phyloP scores from a whole-genome alignment of 139 green algal genomes.

The Haematococcus lacustris region DNA sequence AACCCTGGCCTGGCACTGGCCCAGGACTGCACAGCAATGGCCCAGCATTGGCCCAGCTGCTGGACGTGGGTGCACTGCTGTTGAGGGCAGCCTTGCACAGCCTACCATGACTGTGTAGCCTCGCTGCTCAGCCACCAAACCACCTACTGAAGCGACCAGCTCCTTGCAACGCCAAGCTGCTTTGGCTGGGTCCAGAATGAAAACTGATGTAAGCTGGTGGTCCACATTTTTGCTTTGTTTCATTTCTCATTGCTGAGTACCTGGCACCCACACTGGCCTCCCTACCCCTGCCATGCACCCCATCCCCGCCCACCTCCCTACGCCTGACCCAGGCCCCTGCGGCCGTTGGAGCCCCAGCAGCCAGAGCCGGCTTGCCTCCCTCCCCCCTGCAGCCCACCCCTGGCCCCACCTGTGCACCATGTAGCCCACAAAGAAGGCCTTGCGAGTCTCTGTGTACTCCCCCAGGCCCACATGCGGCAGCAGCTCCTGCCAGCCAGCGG shows the following conservation, averaged over 20 bases:
- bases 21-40: neutral
- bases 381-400: neutral
- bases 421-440: slow-evolving; percentile 70
- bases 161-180: neutral
- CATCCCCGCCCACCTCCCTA: no score
- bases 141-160: neutral
- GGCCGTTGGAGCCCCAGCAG: no score
- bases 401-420: slow-evolving; percentile 55
- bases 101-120: neutral
- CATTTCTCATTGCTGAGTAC: neutral
- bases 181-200: no score
- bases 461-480: slow-evolving; percentile 88
- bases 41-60: neutral
- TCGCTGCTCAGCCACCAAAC: neutral
- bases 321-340: neutral
- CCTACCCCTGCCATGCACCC: no score
- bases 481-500: slow-evolving; percentile 59
- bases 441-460: slow-evolving; percentile 68
- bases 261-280: neutral
- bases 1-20: neutral
- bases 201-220: no score
- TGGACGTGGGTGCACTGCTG: neutral
- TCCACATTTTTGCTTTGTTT: neutral
- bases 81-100: neutral
- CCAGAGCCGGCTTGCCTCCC: neutral